phyloP scores from a whole-genome alignment of 2,329 filamentous ascomycete genomes.

The Aspergillus glaucus region DNA sequence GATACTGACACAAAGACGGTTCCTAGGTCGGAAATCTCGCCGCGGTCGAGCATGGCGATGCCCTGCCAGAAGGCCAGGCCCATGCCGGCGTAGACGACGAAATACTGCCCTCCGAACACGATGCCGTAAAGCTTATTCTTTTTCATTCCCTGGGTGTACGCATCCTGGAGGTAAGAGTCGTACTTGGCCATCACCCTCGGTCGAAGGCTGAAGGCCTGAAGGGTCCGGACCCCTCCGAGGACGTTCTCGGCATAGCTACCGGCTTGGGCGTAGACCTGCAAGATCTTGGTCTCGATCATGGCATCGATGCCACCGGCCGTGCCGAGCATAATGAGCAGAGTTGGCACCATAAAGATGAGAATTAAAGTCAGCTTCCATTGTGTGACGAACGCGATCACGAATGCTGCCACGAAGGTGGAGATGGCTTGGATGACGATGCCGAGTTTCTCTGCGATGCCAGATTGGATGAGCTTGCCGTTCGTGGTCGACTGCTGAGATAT shows the following conservation, averaged over 20 bases:
- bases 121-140: conserved; percentile 13
- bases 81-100: conserved; percentile 32
- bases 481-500: conserved; percentile 25
- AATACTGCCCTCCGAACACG: conserved; percentile 12
- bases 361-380: conserved; percentile 21
- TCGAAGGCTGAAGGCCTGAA: conserved; percentile 18
- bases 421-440: conserved; percentile 14
- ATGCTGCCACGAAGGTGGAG: conserved; percentile 16
- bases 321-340: conserved; percentile 10
- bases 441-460: conserved; percentile 17
- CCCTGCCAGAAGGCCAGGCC: conserved; percentile 48
- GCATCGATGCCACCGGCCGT: conserved; percentile 12
- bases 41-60: conserved; percentile 21
- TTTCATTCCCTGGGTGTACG: conserved; percentile 10
- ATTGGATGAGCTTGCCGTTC: conserved; percentile 19
- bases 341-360: conserved; percentile 12
- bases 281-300: conserved; percentile 12
- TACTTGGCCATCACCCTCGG: conserved; percentile 11
- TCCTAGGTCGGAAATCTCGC: conserved; percentile 22
- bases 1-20: conserved; percentile 18
- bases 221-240: conserved; percentile 11
- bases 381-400: conserved; percentile 16
- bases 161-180: conserved; percentile 12
- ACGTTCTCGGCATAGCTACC: conserved; percentile 16
- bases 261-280: conserved; percentile 14